Evolutionary conservation across 2,329 filamentous ascomycete genomes (phyloP), one percentile per base, ranked within the genome.

Genomic region (Albophoma yamanashiensis): DNA sequence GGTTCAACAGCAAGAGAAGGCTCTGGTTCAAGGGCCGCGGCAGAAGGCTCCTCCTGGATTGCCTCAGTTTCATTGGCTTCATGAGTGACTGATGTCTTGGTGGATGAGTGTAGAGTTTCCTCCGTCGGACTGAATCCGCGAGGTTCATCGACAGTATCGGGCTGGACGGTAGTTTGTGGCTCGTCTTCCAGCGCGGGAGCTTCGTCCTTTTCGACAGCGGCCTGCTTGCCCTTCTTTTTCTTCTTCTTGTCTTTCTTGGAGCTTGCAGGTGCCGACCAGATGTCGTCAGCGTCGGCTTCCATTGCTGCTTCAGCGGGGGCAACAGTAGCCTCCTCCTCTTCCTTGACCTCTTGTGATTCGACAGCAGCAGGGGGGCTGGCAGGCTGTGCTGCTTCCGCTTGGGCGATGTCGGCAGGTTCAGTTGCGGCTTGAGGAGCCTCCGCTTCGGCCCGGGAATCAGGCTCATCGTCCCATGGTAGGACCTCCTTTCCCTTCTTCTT

Each of bases 191-290:
- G n/a, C 20, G 38, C 22, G 8, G 38, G 22, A 4, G 25, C 15
- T 12, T 56, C 55, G 3, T 45, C 36, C 42, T 27, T 17, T 17
- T 12, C 59, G 3, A 45, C 7, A 2, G 34, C 45, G 2, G 45
- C n/a, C 43, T 27, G 57, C 38, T 62, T 62, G 39, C 43, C 39
- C 58, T 61, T 64, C 55, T 62, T 62, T 36, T 57, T 59, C 52
- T 60, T 60, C 34, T 62, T 61, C 56, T 63, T 63, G 55, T 56
- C 39, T 56, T 63, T 61, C 58, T 63, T 61, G 17, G 59, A 61
- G 12, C 43, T 45, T 12, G 55, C 40, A 27, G 56, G 53, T 2
- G 53, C 15, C 4, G 58, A 59, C 34, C 47, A 57, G 25, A 47
- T 4, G 36, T 58, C 56, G 1, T 60, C 60, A 12, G 39, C 34